phyloP scores from a whole-genome alignment of 2,329 filamentous ascomycete species.

The Annulohypoxylon truncatum region DNA sequence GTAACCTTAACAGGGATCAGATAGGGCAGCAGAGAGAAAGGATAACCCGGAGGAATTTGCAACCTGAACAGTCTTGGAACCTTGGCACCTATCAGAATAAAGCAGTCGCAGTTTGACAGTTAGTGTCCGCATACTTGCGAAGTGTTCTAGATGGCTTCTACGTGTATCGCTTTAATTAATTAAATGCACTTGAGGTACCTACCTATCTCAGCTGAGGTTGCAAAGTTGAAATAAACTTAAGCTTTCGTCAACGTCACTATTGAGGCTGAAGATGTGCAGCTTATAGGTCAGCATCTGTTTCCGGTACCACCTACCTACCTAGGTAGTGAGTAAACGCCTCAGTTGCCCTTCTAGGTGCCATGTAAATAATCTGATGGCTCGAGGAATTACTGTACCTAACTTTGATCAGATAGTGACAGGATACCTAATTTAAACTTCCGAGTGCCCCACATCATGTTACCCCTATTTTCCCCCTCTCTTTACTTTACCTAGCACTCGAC shows the following conservation, averaged over 20 bases:
- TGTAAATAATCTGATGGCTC: neutral
- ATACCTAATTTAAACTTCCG: too few species aligned
- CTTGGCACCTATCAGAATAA: neutral
- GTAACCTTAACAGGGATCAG: slow-evolving; percentile 1
- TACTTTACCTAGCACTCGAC: too few species aligned
- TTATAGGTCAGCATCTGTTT: neutral
- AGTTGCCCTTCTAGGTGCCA: neutral
- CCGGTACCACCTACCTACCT: too few species aligned
- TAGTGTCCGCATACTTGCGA: too few species aligned
- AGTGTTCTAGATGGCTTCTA: too few species aligned
- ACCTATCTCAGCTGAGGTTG: neutral
- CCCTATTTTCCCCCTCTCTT: too few species aligned
- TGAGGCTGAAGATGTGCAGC: slow-evolving; percentile 6
- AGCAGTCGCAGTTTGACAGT: too few species aligned
- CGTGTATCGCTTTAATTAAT: too few species aligned
- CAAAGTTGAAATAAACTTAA: slow-evolving; percentile 11
- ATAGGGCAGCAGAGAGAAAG: neutral
- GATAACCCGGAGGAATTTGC: neutral
- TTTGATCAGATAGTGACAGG: neutral
- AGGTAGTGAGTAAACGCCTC: too few species aligned
- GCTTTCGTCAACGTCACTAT: neutral
- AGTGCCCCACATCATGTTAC: too few species aligned
- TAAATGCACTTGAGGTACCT: too few species aligned
- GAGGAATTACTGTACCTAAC: neutral
- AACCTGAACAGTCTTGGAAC: too few species aligned